Conservation (phyloP, 2,329 filamentous ascomycete species). For the Moelleriella libera region DNA sequence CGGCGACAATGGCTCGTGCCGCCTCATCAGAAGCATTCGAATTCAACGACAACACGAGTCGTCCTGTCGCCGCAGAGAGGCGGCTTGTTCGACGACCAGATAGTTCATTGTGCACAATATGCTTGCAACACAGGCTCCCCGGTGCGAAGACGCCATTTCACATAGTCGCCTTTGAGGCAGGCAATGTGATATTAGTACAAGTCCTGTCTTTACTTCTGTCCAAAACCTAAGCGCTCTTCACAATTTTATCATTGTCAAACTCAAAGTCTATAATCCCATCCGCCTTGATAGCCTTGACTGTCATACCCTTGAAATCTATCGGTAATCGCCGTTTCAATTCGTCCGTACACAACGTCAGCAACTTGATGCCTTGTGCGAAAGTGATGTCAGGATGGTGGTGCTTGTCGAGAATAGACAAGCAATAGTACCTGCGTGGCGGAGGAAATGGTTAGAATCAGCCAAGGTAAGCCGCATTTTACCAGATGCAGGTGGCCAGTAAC, state of each 20-base stretch:
- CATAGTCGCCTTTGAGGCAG: not conserved
- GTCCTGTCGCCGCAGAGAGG: too few species aligned
- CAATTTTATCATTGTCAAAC: conserved; percentile 68
- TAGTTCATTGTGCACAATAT: too few species aligned
- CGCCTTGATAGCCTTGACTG: conserved; percentile 88
- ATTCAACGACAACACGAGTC: too few species aligned
- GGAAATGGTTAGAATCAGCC: conserved; percentile 4
- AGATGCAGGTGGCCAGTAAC: conserved; percentile 12
- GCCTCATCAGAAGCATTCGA: too few species aligned
- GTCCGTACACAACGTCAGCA: conserved; percentile 88
- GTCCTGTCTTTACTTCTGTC: conserved; percentile 7
- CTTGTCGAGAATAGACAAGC: conserved; percentile 92
- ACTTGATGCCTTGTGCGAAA: conserved; percentile 79
- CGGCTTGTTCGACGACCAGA: too few species aligned
- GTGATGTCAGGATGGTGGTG: conserved; percentile 93
- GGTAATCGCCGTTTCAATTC: conserved; percentile 94
- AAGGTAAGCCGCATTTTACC: not conserved
- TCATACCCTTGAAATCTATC: conserved; percentile 96
- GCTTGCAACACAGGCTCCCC: too few species aligned
- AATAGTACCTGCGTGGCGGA: conserved; percentile 62
- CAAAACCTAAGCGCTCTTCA: conserved; percentile 37
- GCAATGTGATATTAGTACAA: conserved; percentile 22
- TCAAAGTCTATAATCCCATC: conserved; percentile 78
- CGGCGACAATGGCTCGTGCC: too few species aligned
- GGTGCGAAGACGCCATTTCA: too few species aligned